Conservation (phyloP, 1,284 basidiomycete species). For the Ustilago bromivora region DNA sequence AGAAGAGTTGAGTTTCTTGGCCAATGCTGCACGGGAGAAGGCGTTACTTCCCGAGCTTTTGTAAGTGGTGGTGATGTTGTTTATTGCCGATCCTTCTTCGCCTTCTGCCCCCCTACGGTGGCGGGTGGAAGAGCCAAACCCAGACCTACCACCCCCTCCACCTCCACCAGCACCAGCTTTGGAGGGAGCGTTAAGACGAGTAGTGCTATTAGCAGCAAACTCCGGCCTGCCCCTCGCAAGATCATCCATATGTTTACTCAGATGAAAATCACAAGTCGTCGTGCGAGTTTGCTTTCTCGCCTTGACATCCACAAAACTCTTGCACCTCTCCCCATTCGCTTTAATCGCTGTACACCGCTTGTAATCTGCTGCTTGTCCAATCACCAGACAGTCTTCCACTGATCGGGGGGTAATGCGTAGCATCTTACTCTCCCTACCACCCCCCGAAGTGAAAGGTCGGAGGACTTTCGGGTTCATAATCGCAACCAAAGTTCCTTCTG, state of each 20-base stretch:
- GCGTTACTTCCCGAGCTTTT: conserved; percentile 3
- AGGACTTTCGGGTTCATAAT: conserved; percentile 88
- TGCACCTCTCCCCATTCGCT: conserved; percentile 83
- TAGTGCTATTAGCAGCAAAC: conserved; percentile 73
- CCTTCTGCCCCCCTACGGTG: conserved; percentile 10
- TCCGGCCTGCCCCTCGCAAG: conserved; percentile 81
- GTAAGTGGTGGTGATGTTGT: conserved; percentile 16
- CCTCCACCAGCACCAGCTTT: conserved; percentile 3
- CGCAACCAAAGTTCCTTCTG: conserved; percentile 88
- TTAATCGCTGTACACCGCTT: conserved; percentile 80
- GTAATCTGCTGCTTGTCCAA: conserved; percentile 87
- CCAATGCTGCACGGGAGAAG: conserved; percentile 1
- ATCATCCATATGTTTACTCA: conserved; percentile 82
- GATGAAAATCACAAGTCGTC: conserved; percentile 84
- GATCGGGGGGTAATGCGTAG: conserved; percentile 88
- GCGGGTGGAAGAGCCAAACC: neutral
- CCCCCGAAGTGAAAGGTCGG: conserved; percentile 75
- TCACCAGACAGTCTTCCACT: conserved; percentile 80
- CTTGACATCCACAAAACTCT: conserved; percentile 73
- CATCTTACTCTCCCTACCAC: conserved; percentile 74
- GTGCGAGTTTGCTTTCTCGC: conserved; percentile 29
- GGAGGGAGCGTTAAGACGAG: conserved; percentile 11
- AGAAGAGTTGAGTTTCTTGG: conserved; percentile 31
- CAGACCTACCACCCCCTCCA: neutral
- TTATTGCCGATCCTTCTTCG: conserved; percentile 22